phyloP scores from a whole-genome alignment of 2,329 filamentous ascomycete genomes.

The Fusarium graminum region DNA sequence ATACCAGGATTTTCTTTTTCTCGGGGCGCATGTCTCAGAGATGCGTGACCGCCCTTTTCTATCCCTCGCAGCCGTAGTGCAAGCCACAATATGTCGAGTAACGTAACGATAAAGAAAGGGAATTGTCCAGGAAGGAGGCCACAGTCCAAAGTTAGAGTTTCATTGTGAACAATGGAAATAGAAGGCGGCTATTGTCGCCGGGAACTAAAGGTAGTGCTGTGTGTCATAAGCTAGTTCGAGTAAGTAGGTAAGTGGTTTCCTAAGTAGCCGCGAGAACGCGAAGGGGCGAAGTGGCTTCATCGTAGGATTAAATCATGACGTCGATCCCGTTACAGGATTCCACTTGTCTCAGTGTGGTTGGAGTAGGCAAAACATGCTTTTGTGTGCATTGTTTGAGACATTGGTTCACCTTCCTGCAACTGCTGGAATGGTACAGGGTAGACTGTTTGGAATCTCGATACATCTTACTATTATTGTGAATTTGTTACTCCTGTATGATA shows the following conservation, averaged over 20 bases:
- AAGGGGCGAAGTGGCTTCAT: slow-evolving; percentile 11
- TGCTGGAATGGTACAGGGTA: slow-evolving; percentile 20
- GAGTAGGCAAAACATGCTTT: background rate
- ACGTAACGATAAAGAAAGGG: slow-evolving; percentile 19
- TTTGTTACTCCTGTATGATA: too few species aligned
- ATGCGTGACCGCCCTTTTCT: slow-evolving; percentile 12
- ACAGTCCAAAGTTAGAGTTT: background rate
- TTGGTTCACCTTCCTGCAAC: background rate
- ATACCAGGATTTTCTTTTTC: slow-evolving; percentile 23
- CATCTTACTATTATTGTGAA: too few species aligned
- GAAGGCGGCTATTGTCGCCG: slow-evolving; percentile 10
- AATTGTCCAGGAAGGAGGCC: background rate
- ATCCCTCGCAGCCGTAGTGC: slow-evolving; percentile 32
- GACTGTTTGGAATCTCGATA: too few species aligned
- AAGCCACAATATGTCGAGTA: slow-evolving; percentile 33
- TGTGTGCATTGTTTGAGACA: background rate
- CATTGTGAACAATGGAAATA: slow-evolving; percentile 4
- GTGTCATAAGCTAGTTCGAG: background rate
- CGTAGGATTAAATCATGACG: background rate
- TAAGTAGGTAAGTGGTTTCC: background rate
- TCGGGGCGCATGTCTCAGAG: slow-evolving; percentile 33
- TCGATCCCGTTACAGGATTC: background rate
- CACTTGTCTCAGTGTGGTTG: slow-evolving; percentile 14
- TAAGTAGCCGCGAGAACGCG: slow-evolving; percentile 3
- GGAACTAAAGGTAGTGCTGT: background rate